Evolutionary conservation across 2,329 filamentous ascomycete species (phyloP), one percentile per base, ranked within the genome.

Genomic region (Aspergillus fumigatiaffinis): DNA sequence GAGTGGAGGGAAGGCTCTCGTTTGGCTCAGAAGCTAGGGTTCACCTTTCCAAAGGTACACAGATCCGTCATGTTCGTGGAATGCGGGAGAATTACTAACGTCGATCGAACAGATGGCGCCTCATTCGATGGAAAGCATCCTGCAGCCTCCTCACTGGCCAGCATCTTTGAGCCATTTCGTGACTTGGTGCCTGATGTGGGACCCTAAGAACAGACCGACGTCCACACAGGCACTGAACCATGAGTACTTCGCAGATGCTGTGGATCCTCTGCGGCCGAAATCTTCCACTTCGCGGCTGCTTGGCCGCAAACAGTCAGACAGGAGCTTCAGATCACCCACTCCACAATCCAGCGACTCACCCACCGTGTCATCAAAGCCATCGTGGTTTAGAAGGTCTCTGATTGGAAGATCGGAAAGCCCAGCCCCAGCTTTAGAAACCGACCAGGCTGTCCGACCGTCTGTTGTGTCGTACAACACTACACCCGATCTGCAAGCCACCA

Each of bases 151-250:
- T 17, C 91, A 96, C 70, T 99, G 94, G 94, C 94, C 94, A 5
- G 78, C 88, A 1, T 88, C 91, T 21, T 82, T 99, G 55, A 89
- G 88, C 68, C 86, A 95, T 58, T 97, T 99, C 70, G 94, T 99
- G 58, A 99, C 94, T 17, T 97, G 92, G 92, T 99, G 94, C 76
- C 77, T 99, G 64, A 94, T 97, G 90, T 99, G 94, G 94, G 94
- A 99, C 74, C 94, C 94, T 10, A 95, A 92, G 79, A 87, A 80
- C 69, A 85, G 94, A 59, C 94, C 94, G 48, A 97, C 92, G 3
- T 97, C 93, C 1, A 87, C 89, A 0, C 92, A 99, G 75, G 93
- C 94, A n/a, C 79, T 99, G 63, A 89, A 90, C 42, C 94, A 99
- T 73, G 93, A 97, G 65, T 99, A 95, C 76, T 99, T 99, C 68